Percentiles rank a stretch among this genome's conserved stretches.
Conservation (phyloP, 129 eudicot genomes). For the Pulicaria dysenterica region DNA sequence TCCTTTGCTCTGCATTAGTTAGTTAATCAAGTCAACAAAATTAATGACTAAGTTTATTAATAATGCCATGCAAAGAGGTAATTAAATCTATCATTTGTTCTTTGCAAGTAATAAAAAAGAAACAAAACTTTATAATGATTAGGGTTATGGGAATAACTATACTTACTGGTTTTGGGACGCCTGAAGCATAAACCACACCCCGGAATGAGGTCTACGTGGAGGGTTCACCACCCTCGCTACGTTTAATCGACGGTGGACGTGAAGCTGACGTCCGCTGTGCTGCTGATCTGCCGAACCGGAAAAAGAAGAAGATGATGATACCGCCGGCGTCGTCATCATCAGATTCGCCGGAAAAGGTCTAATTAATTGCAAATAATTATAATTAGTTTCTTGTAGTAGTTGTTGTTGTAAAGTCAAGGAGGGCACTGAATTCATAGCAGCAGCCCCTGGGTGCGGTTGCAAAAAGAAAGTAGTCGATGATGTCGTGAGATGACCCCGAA, state of each 20-base stretch:
- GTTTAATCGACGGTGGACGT: constrained; percentile 31
- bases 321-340: constrained; percentile 26
- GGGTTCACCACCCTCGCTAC: constrained; percentile 56
- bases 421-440: constrained; percentile 19
- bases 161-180: constrained; percentile 65
- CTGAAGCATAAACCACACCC: constrained; percentile 79
- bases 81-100: no score
- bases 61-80: constrained; percentile 17
- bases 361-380: constrained; percentile 36
- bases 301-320: constrained; percentile 35
- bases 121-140: not conserved
- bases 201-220: constrained; percentile 77
- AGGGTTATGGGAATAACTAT: constrained; percentile 32
- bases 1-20: constrained; percentile 65
- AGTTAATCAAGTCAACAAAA: constrained; percentile 6
- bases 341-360: constrained; percentile 40
- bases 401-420: constrained; percentile 18
- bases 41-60: not conserved
- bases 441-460: constrained; percentile 29
- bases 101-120: no score
- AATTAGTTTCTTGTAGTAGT: constrained; percentile 30
- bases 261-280: constrained; percentile 24
- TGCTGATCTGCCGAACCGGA: constrained; percentile 32
- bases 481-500: constrained; percentile 25
- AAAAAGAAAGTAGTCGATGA: constrained; percentile 27